Percentiles rank a stretch among this genome's conserved stretches.
Evolutionary conservation across 768 basidiomycete genomes (phyloP).

Genomic region (Boletus barrowsii): DNA sequence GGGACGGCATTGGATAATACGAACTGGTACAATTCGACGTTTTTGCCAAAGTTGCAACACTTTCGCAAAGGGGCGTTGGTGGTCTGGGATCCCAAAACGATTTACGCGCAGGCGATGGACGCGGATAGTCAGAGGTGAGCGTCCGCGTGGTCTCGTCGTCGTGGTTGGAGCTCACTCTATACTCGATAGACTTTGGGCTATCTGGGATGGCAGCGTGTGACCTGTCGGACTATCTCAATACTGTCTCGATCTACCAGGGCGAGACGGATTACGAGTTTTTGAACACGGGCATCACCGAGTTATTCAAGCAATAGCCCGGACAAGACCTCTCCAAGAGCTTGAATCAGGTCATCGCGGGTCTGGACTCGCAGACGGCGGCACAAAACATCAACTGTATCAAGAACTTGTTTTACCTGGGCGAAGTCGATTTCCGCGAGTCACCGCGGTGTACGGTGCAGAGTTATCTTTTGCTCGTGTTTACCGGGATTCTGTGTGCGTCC

Average conservation of each 20-base stretch:
- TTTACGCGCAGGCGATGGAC: slow-evolving; percentile 50
- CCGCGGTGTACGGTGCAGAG: slow-evolving; percentile 84
- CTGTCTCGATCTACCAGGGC: slow-evolving; percentile 48
- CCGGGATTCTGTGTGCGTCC: slow-evolving; percentile 73
- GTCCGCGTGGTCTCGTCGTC: not conserved
- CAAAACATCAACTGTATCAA: slow-evolving; percentile 68
- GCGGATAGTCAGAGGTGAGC: slow-evolving; percentile 40
- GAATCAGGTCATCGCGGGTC: slow-evolving; percentile 50
- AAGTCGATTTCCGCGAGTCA: slow-evolving; percentile 74
- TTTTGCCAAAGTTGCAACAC: slow-evolving; percentile 71
- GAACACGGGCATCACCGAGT: slow-evolving; percentile 52
- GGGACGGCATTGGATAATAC: slow-evolving; percentile 43
- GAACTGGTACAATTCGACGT: slow-evolving; percentile 76
- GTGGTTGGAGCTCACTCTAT: not conserved
- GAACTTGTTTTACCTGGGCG: slow-evolving; percentile 73
- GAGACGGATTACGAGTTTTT: slow-evolving; percentile 65
- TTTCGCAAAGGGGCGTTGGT: slow-evolving; percentile 80
- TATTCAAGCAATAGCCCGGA: slow-evolving; percentile 81
- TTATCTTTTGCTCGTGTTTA: slow-evolving; percentile 72
- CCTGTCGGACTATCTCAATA: slow-evolving; percentile 83
- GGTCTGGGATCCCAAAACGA: slow-evolving; percentile 54
- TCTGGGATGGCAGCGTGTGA: slow-evolving; percentile 74
- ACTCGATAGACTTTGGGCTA: slow-evolving; percentile 66
- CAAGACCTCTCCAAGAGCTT: slow-evolving; percentile 76
- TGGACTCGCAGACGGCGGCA: slow-evolving; percentile 45